Percentiles rank a stretch among this genome's conserved stretches.
phyloP scores from a whole-genome alignment of 306 rosid genomes.

The Ormosia emarginata region DNA sequence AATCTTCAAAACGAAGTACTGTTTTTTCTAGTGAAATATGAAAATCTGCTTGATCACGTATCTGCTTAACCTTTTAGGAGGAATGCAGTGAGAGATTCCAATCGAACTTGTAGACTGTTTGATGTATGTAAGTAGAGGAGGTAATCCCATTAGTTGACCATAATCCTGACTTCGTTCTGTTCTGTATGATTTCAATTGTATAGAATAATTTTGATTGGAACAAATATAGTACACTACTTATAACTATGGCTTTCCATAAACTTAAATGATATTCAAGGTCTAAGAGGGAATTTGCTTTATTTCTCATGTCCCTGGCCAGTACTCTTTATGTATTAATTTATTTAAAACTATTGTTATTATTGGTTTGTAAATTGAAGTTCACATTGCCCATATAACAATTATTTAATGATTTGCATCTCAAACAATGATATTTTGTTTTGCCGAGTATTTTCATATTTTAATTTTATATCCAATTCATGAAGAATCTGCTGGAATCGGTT shows the following conservation, averaged over 20 bases:
- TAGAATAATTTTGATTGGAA: background rate
- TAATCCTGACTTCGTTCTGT: background rate
- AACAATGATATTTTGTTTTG: background rate
- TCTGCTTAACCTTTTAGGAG: background rate
- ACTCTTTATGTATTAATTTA: background rate
- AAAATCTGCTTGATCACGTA: background rate
- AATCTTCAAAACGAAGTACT: background rate
- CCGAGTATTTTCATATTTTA: background rate
- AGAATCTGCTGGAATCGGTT: background rate
- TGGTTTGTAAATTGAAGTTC: conserved; percentile 1
- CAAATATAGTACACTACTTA: background rate
- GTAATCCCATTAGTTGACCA: background rate
- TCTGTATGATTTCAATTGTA: background rate
- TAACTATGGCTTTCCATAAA: background rate
- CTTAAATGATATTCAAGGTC: background rate
- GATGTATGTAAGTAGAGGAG: conserved; percentile 3
- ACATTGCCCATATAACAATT: background rate
- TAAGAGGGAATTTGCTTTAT: background rate
- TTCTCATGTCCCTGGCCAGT: background rate
- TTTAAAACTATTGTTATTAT: background rate
- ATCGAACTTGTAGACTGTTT: background rate
- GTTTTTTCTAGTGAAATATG: background rate
- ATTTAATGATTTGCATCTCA: background rate
- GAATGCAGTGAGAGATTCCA: conserved; percentile 9
- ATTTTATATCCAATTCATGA: background rate